Conservation (phyloP, 2,329 filamentous ascomycete genomes). For the Pseudogymnoascus sp. region DNA sequence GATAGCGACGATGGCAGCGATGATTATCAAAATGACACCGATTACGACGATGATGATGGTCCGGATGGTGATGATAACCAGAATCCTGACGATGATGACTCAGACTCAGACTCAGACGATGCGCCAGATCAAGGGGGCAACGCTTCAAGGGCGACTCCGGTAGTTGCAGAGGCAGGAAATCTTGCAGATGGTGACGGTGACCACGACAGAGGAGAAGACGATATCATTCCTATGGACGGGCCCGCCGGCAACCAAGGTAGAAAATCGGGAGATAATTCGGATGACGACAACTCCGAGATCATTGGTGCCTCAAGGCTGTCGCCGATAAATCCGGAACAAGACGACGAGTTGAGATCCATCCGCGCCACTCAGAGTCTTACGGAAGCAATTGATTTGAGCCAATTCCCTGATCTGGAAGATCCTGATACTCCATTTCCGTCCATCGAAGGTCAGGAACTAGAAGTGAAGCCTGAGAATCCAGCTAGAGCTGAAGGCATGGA, state of each 20-base stretch:
- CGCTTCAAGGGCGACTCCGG: background rate
- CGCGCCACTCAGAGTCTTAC: background rate
- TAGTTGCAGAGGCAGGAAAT: background rate
- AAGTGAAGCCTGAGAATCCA: background rate
- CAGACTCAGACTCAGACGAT: background rate
- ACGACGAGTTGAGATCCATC: background rate
- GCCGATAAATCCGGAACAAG: background rate
- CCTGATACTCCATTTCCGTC: background rate
- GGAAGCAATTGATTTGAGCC: background rate
- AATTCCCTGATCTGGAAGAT: background rate
- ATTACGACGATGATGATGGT: background rate
- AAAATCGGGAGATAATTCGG: background rate
- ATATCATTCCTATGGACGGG: background rate
- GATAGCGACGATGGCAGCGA: background rate
- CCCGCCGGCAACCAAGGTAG: background rate
- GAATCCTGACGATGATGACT: background rate
- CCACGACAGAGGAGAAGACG: background rate
- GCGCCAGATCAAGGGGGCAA: background rate
- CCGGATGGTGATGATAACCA: background rate
- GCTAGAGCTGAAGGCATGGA: background rate
- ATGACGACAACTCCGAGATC: background rate
- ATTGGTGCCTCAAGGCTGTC: background rate
- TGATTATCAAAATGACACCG: background rate
- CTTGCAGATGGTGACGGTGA: background rate
- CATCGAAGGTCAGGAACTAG: background rate